Conservation (phyloP, 352 stramenopile genomes). For the Phytophthora palmivora region DNA sequence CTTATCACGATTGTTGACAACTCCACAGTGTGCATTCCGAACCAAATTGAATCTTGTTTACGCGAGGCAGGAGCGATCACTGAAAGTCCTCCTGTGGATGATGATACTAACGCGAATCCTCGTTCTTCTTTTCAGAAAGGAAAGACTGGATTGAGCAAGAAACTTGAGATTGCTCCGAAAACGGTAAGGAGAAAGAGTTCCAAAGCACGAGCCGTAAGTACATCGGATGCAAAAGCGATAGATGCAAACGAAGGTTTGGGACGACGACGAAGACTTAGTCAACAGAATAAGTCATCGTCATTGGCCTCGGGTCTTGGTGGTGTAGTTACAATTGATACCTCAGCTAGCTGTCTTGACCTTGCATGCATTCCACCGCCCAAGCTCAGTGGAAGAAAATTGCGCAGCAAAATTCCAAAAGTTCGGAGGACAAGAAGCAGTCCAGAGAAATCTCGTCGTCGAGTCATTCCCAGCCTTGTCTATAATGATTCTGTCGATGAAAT, state of each 20-base stretch:
- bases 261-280: slow-evolving; percentile 25
- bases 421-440: slow-evolving; percentile 33
- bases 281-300: slow-evolving; percentile 28
- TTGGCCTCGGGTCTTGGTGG: slow-evolving; percentile 17
- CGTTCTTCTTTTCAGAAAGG: slow-evolving; percentile 26
- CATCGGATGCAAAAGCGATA: slow-evolving; percentile 22
- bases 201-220: slow-evolving; percentile 17
- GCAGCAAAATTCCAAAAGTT: slow-evolving; percentile 36
- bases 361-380: slow-evolving; percentile 31
- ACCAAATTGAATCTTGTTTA: slow-evolving; percentile 47
- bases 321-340: slow-evolving; percentile 3
- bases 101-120: slow-evolving; percentile 16
- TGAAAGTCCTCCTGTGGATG: slow-evolving; percentile 14
- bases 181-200: slow-evolving; percentile 23
- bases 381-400: slow-evolving; percentile 46
- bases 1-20: slow-evolving; percentile 47
- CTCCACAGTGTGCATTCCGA: slow-evolving; percentile 37
- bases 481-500: slow-evolving; percentile 9
- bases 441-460: slow-evolving; percentile 32
- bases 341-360: slow-evolving; percentile 22
- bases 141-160: slow-evolving; percentile 30
- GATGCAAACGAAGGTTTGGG: slow-evolving; percentile 23
- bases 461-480: slow-evolving; percentile 17
- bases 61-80: slow-evolving; percentile 36
- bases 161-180: slow-evolving; percentile 27